phyloP scores from a whole-genome alignment of 2,329 filamentous ascomycete genomes.

The Chlorencoelia australis region DNA sequence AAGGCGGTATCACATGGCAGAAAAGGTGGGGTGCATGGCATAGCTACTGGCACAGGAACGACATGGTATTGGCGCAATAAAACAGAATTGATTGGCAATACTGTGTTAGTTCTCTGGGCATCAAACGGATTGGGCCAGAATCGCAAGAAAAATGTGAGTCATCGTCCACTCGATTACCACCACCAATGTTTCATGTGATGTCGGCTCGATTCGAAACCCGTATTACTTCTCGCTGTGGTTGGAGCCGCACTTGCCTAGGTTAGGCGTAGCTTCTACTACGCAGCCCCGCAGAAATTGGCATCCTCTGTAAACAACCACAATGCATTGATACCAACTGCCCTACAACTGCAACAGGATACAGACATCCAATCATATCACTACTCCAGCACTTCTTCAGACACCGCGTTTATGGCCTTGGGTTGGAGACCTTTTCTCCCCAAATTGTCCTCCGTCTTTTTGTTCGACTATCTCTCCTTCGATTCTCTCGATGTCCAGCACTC shows the following conservation, averaged over 20 bases:
- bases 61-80: no score
- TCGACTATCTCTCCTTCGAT: no score
- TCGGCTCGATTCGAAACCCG: neutral
- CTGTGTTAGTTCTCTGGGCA: neutral
- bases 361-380: conserved; percentile 1
- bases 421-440: neutral
- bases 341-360: conserved; percentile 1
- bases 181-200: neutral
- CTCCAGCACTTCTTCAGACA: conserved; percentile 1
- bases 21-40: neutral
- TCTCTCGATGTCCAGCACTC: conserved; percentile 1
- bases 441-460: neutral
- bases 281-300: neutral
- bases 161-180: no score
- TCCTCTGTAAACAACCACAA: neutral
- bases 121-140: neutral
- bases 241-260: conserved; percentile 1
- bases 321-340: conserved; percentile 1
- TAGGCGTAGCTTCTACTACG: neutral
- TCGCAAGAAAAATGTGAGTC: no score
- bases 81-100: neutral
- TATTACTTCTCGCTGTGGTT: neutral
- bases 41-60: no score
- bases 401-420: neutral
- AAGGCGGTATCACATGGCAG: neutral